Percentiles rank a stretch among this genome's conserved stretches.
Evolutionary conservation across 306 rosid species (phyloP).

Genomic region (Vigna mungo): DNA sequence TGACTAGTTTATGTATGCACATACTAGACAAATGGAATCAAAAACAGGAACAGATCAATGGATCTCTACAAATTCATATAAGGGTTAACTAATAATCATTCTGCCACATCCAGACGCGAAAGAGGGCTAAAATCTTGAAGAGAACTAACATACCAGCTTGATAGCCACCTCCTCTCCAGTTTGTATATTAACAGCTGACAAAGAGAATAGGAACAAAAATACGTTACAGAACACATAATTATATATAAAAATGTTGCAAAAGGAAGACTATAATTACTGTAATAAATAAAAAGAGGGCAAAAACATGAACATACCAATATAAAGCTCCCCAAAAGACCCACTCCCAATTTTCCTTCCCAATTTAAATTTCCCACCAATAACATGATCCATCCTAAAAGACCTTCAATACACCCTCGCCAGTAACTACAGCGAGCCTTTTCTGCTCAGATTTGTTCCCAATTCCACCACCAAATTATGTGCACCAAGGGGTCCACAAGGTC

Average conservation of each 20-base stretch:
- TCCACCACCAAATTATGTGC: conserved; percentile 48
- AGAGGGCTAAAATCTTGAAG: background rate
- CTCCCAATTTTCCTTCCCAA: conserved; percentile 99
- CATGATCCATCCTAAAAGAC: conserved; percentile 82
- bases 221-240: conserved; percentile 35
- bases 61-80: conserved; percentile 14
- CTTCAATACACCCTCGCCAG: conserved; percentile 51
- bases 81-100: conserved; percentile 35
- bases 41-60: conserved; percentile 9
- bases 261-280: conserved; percentile 3
- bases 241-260: conserved; percentile 3
- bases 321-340: conserved; percentile 99
- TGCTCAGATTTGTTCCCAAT: conserved; percentile 57
- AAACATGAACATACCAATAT: conserved; percentile 67
- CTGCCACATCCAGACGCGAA: conserved; percentile 29
- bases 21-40: conserved; percentile 16
- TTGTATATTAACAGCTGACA: conserved; percentile 88
- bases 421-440: conserved; percentile 42
- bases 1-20: conserved; percentile 13
- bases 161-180: conserved; percentile 99
- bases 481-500: conserved; percentile 41
- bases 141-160: conserved; percentile 80
- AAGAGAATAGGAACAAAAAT: conserved; percentile 32
- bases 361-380: conserved; percentile 90
- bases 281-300: background rate